Percentiles rank a stretch among this genome's conserved stretches.
phyloP scores from a whole-genome alignment of 1,284 basidiomycete genomes.

The Coniferiporia sulphurascens region DNA sequence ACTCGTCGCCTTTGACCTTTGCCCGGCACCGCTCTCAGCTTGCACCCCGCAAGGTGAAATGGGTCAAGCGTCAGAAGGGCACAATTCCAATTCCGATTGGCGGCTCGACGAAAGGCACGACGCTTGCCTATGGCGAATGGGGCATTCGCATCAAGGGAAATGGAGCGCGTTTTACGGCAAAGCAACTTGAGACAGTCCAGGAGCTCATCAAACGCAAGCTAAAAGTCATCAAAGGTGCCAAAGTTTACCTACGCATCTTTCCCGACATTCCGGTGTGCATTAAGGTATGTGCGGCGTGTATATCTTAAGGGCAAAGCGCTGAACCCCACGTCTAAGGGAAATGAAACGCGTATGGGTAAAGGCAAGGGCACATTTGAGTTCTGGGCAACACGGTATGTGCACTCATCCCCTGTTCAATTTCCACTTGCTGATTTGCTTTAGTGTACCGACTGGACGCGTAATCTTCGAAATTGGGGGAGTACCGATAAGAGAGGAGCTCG shows the following conservation, averaged over 20 bases:
- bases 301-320: not conserved
- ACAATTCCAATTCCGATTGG: conserved; percentile 79
- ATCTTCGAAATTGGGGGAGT: conserved; percentile 93
- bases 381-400: conserved; percentile 86
- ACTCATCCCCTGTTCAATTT: not conserved
- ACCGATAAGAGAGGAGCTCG: conserved; percentile 89
- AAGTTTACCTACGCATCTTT: conserved; percentile 88
- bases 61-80: conserved; percentile 86
- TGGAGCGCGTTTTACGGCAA: conserved; percentile 83
- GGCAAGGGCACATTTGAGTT: conserved; percentile 97
- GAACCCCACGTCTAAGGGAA: conserved; percentile 54
- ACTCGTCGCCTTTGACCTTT: conserved; percentile 6
- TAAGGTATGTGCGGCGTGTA: conserved; percentile 53
- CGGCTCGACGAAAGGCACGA: conserved; percentile 92
- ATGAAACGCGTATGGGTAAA: conserved; percentile 99
- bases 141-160: conserved; percentile 85
- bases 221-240: conserved; percentile 86
- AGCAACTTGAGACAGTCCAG: conserved; percentile 84
- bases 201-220: conserved; percentile 89
- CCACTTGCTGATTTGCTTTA: conserved; percentile 28
- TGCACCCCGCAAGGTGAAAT: conserved; percentile 78
- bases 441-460: conserved; percentile 88
- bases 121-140: conserved; percentile 87
- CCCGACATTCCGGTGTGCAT: conserved; percentile 97
- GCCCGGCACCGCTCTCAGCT: conserved; percentile 51